phyloP scores from a whole-genome alignment of 1,284 basidiomycete species.

The Sutorius eximius region DNA sequence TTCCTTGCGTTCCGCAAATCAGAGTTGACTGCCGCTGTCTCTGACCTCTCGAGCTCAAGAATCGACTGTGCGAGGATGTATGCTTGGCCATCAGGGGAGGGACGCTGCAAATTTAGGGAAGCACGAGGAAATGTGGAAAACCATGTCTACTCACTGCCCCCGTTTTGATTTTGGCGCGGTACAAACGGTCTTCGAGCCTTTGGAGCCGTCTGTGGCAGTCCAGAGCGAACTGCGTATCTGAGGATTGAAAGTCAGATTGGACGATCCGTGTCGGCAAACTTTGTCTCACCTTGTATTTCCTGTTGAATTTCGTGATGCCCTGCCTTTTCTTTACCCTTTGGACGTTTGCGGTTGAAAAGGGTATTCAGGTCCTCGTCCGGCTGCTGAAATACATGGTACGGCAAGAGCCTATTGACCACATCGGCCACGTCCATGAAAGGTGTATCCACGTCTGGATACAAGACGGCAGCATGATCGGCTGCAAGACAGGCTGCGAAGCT shows the following conservation, averaged over 20 bases:
- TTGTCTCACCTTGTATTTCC: conserved; percentile 51
- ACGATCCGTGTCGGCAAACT: not conserved
- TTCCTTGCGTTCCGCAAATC: conserved; percentile 61
- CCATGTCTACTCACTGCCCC: conserved; percentile 50
- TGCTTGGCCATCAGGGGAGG: conserved; percentile 59
- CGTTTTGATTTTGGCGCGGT: conserved; percentile 47
- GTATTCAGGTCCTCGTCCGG: conserved; percentile 58
- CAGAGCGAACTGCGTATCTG: conserved; percentile 68
- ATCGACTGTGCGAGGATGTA: conserved; percentile 61
- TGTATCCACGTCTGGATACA: conserved; percentile 65
- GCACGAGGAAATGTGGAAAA: conserved; percentile 2
- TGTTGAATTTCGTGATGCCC: conserved; percentile 42
- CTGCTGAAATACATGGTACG: conserved; percentile 76
- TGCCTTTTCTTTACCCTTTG: conserved; percentile 62
- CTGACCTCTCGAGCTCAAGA: conserved; percentile 63
- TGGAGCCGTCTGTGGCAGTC: conserved; percentile 59
- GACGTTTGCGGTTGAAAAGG: conserved; percentile 32
- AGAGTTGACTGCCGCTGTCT: conserved; percentile 52
- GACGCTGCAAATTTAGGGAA: conserved; percentile 43
- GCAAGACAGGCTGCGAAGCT: conserved; percentile 60
- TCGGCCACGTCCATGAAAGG: conserved; percentile 64
- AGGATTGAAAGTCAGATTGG: conserved; percentile 4
- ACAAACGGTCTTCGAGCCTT: conserved; percentile 57
- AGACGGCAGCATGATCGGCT: conserved; percentile 57
- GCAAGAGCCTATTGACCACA: conserved; percentile 63